Evolutionary conservation across 768 basidiomycete genomes (phyloP), one percentile per base, ranked within the genome.

Genomic region (Rhodotorula diobovata): DNA sequence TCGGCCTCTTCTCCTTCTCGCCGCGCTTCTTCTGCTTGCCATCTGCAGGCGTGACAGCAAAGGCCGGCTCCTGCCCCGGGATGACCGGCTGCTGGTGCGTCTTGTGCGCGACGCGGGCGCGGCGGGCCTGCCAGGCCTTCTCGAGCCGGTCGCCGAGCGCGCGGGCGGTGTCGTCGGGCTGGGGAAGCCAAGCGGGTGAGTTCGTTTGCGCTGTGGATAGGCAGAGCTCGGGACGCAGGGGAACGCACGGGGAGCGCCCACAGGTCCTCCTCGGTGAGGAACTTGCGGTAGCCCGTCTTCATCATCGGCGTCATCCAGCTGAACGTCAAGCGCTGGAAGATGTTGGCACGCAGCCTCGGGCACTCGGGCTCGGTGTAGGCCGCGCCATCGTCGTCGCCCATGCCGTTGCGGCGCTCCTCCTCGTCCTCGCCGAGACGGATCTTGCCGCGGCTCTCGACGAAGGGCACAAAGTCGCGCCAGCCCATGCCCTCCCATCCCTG

Each of bases 201-300:
- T 30, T 54, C 37, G 35, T 37, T 5, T 37, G 28, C 25, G 37
- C 1, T 2, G 23, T 15, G 1, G 56, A 21, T 2, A 8, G 12
- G 10, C 6, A 46, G n/a, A n/a, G n/a, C n/a, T n/a, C n/a, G n/a
- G n/a, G 53, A 25, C n/a, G 7, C 48, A 23, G 46, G 61, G 45
- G 1, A 66, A 50, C 72, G 23, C 10, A 75, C 68, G 0, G 76
- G 76, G 35, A 96, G 82, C 1, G 87, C 84, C 54, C 92, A 92
- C 34, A 97, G 84, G 77, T 98, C 95, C 39, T 88, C 85, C 79
- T 95, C 92, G 1, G 89, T 89, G 67, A 97, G 87, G 78, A 85
- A 87, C 63, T 85, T 81, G 43, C 63, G 65, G 35, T 79, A 78
- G 5, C 83, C 83, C 15, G 76, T 70, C 60, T 77, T 77, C 76